Conservation (phyloP, 116 monocot genomes). For the Dioscorea cayenensis region DNA sequence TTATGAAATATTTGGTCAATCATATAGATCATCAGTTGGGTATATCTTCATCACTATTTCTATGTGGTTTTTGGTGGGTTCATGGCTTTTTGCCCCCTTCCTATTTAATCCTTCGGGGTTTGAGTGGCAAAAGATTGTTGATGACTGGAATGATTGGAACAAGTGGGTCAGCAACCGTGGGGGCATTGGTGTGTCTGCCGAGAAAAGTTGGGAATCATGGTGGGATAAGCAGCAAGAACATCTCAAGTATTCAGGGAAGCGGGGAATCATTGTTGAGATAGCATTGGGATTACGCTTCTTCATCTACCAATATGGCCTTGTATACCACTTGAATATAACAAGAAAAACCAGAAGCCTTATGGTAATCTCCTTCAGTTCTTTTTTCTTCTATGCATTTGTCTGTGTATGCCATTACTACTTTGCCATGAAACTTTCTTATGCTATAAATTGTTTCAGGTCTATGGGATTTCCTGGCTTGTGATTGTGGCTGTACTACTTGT, state of each 20-base stretch:
- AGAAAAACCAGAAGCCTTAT: slow-evolving; percentile 36
- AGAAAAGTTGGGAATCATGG: slow-evolving; percentile 49
- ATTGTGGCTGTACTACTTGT: slow-evolving; percentile 50
- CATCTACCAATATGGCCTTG: slow-evolving; percentile 35
- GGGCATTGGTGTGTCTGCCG: slow-evolving; percentile 36
- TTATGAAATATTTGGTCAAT: slow-evolving; percentile 19
- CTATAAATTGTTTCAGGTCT: slow-evolving; percentile 30
- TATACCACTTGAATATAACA: slow-evolving; percentile 52
- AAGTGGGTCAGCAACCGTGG: slow-evolving; percentile 36
- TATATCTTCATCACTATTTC: slow-evolving; percentile 25
- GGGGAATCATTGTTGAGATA: slow-evolving; percentile 27
- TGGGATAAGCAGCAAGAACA: slow-evolving; percentile 46
- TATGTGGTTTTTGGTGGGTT: slow-evolving; percentile 35
- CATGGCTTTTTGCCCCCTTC: slow-evolving; percentile 46
- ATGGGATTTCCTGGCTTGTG: slow-evolving; percentile 63
- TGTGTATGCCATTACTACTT: background rate
- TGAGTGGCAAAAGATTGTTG: slow-evolving; percentile 50
- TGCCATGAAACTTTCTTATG: background rate
- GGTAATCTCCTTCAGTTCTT: slow-evolving; percentile 16
- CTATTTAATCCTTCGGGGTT: slow-evolving; percentile 45
- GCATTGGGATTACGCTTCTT: slow-evolving; percentile 31
- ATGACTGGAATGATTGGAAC: slow-evolving; percentile 47
- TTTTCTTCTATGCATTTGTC: background rate
- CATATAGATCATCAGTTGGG: slow-evolving; percentile 7
- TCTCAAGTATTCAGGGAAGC: slow-evolving; percentile 20